Percentiles rank a stretch among this genome's conserved stretches.
These are phyloP conservation scores for Bombardia bombarda DNA, from an alignment of 495 filamentous ascomycete species.

Conservation along the genomic window DNA sequence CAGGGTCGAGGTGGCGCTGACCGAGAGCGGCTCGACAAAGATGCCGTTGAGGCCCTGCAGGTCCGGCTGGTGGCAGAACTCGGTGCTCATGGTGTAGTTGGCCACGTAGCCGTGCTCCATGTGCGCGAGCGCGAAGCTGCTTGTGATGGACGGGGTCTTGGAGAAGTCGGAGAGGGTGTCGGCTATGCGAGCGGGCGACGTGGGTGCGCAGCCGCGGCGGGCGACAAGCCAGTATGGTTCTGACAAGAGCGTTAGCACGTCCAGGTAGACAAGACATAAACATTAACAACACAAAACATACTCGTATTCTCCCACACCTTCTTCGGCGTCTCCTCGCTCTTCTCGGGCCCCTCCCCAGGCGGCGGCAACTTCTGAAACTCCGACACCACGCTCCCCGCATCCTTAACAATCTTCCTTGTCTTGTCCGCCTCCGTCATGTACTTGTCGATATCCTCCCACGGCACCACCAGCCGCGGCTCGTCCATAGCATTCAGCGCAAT, in stretches of 20 bases:
- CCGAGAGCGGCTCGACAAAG: slow-evolving; percentile 55
- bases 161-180: slow-evolving; percentile 32
- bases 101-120: slow-evolving; percentile 51
- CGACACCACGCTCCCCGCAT: slow-evolving; percentile 20
- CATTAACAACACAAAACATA: too few relatives aligned
- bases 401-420: slow-evolving; percentile 32
- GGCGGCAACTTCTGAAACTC: slow-evolving; percentile 25
- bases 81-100: slow-evolving; percentile 57
- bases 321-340: slow-evolving; percentile 15
- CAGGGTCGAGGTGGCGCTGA: slow-evolving; percentile 30
- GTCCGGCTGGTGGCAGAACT: slow-evolving; percentile 57
- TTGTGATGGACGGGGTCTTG: slow-evolving; percentile 34
- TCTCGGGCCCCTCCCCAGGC: slow-evolving; percentile 19
- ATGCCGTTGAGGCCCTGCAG: slow-evolving; percentile 58
- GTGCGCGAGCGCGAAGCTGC: slow-evolving; percentile 26
- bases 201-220: slow-evolving; percentile 51
- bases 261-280: too few relatives aligned
- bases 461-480: slow-evolving; percentile 57
- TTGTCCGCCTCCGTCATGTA: slow-evolving; percentile 47
- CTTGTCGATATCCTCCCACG: slow-evolving; percentile 56
- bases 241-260: too few relatives aligned
- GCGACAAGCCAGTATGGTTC: slow-evolving; percentile 57
- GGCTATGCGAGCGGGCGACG: slow-evolving; percentile 46
- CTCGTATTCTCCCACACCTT: slow-evolving; percentile 37
- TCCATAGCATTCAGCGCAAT: slow-evolving; percentile 62